Percentiles rank a stretch among this genome's conserved stretches.
These are phyloP conservation scores for Somion occarium DNA, from an alignment of 1,284 basidiomycete species.

Conservation along the genomic window DNA sequence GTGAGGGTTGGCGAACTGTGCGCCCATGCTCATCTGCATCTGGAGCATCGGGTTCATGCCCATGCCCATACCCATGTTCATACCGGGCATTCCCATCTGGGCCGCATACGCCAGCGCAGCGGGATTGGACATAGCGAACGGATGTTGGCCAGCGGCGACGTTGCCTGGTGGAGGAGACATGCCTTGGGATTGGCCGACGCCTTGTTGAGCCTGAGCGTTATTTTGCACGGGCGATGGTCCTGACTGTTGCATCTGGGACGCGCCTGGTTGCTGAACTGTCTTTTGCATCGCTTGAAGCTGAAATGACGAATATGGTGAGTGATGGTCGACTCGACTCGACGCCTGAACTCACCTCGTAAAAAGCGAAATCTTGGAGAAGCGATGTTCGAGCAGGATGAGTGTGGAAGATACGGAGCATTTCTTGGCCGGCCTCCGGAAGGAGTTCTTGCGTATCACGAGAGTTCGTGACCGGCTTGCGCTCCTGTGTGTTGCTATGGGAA, in stretches of 20 bases:
- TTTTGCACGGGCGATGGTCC: slow-evolving; percentile 7
- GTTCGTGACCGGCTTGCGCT: slow-evolving; percentile 94
- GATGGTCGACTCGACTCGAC: background rate
- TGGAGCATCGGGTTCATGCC: slow-evolving; percentile 53
- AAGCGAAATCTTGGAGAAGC: slow-evolving; percentile 89
- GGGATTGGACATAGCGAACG: slow-evolving; percentile 48
- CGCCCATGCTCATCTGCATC: slow-evolving; percentile 56
- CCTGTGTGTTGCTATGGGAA: slow-evolving; percentile 80
- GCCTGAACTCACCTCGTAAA: slow-evolving; percentile 70
- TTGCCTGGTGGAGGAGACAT: slow-evolving; percentile 30
- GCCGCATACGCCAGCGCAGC: slow-evolving; percentile 37
- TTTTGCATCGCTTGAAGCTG: slow-evolving; percentile 81
- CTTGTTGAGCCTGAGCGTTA: slow-evolving; percentile 20
- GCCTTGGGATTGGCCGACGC: slow-evolving; percentile 22
- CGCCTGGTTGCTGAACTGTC: slow-evolving; percentile 23
- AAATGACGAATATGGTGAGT: background rate
- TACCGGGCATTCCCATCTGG: slow-evolving; percentile 52
- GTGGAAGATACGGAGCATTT: slow-evolving; percentile 92
- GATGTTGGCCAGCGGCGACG: slow-evolving; percentile 34
- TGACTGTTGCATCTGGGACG: background rate
- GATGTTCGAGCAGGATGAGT: slow-evolving; percentile 89
- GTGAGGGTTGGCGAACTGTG: slow-evolving; percentile 49
- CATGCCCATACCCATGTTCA: slow-evolving; percentile 48
- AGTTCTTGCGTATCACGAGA: slow-evolving; percentile 91
- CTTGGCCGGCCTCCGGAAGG: slow-evolving; percentile 88